Evolutionary conservation across 179 eudicot genomes (phyloP).

Genomic region (Heliamphora pulchella): DNA sequence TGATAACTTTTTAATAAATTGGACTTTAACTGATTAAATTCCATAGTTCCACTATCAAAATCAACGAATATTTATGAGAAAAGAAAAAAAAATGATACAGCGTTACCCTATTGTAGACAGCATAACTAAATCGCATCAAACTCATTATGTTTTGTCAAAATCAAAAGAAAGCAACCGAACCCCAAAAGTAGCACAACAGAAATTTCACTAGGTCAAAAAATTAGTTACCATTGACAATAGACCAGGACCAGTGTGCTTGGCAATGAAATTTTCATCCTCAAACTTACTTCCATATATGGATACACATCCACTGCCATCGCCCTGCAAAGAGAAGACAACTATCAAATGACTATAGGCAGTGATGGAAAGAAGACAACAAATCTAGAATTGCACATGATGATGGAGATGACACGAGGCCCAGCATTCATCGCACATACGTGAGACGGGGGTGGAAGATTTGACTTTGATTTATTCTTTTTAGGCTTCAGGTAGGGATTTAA

Average conservation of each 20-base stretch:
- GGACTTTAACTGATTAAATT: background rate
- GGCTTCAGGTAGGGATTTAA: too few species aligned
- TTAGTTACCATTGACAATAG: constrained; percentile 69
- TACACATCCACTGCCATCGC: constrained; percentile 89
- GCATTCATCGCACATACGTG: too few species aligned
- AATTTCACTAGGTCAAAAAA: background rate
- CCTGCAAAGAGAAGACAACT: constrained; percentile 36
- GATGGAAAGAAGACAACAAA: background rate
- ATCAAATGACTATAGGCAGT: constrained; percentile 13
- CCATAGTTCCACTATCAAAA: background rate
- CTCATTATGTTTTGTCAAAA: background rate
- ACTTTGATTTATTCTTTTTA: too few species aligned
- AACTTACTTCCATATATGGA: constrained; percentile 82
- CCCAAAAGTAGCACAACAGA: constrained; percentile 5
- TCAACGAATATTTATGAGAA: background rate
- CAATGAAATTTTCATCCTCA: constrained; percentile 90
- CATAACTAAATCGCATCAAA: background rate
- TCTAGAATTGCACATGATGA: background rate
- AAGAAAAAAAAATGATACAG: background rate
- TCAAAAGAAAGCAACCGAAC: constrained; percentile 6
- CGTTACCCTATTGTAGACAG: background rate
- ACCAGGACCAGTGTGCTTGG: constrained; percentile 97
- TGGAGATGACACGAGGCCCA: too few species aligned
- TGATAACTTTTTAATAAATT: background rate
- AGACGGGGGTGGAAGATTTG: too few species aligned